Percentiles rank a stretch among this genome's conserved stretches.
Conservation (phyloP, 108 stramenopile species). For the Cylindrotheca fusiformis region DNA sequence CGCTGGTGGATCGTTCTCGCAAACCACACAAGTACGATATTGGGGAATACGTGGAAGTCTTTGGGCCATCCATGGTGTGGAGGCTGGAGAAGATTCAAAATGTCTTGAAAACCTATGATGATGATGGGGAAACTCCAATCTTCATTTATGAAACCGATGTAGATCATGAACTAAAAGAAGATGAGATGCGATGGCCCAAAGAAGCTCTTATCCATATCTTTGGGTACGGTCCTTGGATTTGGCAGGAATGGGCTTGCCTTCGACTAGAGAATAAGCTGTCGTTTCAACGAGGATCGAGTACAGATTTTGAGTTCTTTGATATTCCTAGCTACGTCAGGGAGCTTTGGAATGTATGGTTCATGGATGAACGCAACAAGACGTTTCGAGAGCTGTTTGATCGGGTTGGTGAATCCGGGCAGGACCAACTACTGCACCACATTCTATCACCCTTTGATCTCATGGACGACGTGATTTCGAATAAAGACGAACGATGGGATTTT, state of each 20-base stretch:
- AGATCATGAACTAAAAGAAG: conserved; percentile 20
- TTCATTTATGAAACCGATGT: conserved; percentile 25
- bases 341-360: conserved; percentile 42
- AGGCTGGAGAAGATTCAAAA: conserved; percentile 32
- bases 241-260: conserved; percentile 45
- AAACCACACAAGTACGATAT: conserved; percentile 27
- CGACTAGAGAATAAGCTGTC: conserved; percentile 39
- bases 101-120: conserved; percentile 30
- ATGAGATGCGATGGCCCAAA: conserved; percentile 17
- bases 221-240: conserved; percentile 49
- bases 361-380: conserved; percentile 30
- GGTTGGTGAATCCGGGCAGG: conserved; percentile 32
- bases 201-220: conserved; percentile 33
- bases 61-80: conserved; percentile 38
- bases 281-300: conserved; percentile 40
- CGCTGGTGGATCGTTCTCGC: conserved; percentile 11
- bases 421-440: conserved; percentile 29
- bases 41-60: conserved; percentile 49
- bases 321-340: conserved; percentile 28
- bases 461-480: conserved; percentile 11
- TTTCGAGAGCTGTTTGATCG: conserved; percentile 28
- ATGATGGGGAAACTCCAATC: conserved; percentile 21
- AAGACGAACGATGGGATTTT: conserved; percentile 22
- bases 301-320: conserved; percentile 42
- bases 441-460: conserved; percentile 20